Conservation (phyloP, 768 basidiomycete genomes). For the Lactarius sanguifluus region DNA sequence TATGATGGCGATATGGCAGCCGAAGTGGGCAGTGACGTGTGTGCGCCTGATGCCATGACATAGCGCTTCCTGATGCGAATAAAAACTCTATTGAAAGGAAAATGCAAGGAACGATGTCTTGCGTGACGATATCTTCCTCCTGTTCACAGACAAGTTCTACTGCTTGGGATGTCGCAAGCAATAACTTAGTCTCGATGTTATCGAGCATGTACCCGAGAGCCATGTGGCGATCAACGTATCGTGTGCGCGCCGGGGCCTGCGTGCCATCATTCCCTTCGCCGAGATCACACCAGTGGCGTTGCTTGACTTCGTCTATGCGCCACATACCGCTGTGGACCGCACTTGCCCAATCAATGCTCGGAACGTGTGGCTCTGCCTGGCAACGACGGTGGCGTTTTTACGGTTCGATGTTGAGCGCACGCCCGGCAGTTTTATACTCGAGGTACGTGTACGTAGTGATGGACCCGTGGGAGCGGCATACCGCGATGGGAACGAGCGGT, state of each 20-base stretch:
- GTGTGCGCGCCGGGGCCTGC: background rate
- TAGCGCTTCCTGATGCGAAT: background rate
- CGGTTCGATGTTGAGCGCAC: background rate
- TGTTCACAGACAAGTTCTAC: conserved; percentile 5
- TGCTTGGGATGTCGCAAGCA: conserved; percentile 4
- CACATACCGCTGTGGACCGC: background rate
- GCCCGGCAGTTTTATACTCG: too few relatives aligned
- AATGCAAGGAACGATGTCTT: background rate
- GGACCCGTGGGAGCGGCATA: background rate
- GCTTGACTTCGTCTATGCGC: background rate
- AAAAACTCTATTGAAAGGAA: background rate
- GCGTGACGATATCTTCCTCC: background rate
- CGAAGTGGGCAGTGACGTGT: background rate
- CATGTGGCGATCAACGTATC: background rate
- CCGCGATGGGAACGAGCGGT: background rate
- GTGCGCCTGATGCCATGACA: background rate
- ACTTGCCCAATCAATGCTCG: background rate
- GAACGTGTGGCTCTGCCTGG: background rate
- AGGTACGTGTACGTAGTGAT: background rate
- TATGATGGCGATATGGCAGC: background rate
- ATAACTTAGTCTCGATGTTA: too few relatives aligned
- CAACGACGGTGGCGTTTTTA: background rate
- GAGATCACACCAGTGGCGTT: background rate
- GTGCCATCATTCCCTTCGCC: conserved; percentile 1
- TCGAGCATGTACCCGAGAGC: too few relatives aligned